Conservation (phyloP, 140 eudicot species). For the Bidens hawaiensis region DNA sequence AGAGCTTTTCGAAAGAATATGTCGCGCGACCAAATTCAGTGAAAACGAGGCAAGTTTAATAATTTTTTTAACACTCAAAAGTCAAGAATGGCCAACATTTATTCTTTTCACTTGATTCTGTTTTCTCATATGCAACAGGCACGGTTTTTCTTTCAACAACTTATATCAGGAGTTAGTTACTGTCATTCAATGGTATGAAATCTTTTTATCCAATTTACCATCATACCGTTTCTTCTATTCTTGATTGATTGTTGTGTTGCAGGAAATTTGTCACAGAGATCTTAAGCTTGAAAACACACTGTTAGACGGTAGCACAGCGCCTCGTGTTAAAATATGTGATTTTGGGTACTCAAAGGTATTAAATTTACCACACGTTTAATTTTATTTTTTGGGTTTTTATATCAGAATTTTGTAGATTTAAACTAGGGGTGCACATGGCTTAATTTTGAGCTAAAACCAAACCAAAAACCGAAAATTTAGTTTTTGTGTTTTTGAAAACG, state of each 20-base stretch:
- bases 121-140: conserved; percentile 44
- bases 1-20: conserved; percentile 74
- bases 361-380: background rate
- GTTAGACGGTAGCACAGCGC: conserved; percentile 82
- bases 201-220: background rate
- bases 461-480: too few species aligned
- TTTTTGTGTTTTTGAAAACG: too few species aligned
- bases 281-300: conserved; percentile 89
- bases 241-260: conserved; percentile 2
- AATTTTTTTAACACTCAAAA: background rate
- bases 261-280: conserved; percentile 94
- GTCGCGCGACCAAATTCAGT: conserved; percentile 63
- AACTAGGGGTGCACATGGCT: too few species aligned
- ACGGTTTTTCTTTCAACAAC: conserved; percentile 89
- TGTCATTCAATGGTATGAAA: conserved; percentile 84
- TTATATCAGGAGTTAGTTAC: conserved; percentile 87
- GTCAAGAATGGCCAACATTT: background rate
- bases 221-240: background rate
- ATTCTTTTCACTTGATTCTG: background rate
- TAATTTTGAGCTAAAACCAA: too few species aligned
- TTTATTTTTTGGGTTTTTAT: background rate
- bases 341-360: conserved; percentile 94
- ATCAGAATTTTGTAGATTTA: too few species aligned
- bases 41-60: conserved; percentile 66
- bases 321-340: conserved; percentile 92